These are phyloP conservation scores for Reticulomyxa filosa DNA, from an alignment of 78 protist genomes.

Conservation along the genomic window DNA sequence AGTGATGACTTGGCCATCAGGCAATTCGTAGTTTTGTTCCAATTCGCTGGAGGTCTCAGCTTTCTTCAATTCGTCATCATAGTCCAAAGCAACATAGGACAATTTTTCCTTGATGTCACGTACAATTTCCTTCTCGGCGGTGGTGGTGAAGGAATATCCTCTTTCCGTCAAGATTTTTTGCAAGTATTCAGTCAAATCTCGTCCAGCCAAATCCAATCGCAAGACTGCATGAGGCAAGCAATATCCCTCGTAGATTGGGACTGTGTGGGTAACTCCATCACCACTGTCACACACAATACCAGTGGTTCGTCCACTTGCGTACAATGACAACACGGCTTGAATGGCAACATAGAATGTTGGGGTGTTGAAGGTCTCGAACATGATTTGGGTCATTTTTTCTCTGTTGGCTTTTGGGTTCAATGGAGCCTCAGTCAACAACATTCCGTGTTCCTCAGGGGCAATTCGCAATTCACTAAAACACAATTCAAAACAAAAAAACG, in stretches of 20 bases:
- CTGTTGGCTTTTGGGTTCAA: conserved; percentile 88
- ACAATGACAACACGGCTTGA: conserved; percentile 74
- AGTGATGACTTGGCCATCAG: conserved; percentile 57
- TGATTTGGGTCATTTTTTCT: conserved; percentile 73
- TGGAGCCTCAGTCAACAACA: conserved; percentile 86
- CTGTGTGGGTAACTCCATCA: conserved; percentile 24
- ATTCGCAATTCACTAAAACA: conserved; percentile 82
- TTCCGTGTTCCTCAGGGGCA: conserved; percentile 83
- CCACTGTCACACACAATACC: no score
- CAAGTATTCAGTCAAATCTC: conserved; percentile 68
- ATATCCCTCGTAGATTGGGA: conserved; percentile 86
- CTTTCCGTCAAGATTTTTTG: conserved; percentile 55
- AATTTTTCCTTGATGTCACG: conserved; percentile 7
- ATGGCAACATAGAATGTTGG: conserved; percentile 56
- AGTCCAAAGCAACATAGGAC: conserved; percentile 2
- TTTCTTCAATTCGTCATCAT: background rate
- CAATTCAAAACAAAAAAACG: no score
- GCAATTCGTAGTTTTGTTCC: conserved; percentile 49
- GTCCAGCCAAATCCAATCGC: conserved; percentile 76
- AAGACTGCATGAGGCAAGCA: conserved; percentile 57
- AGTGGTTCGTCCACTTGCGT: conserved; percentile 69
- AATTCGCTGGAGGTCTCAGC: conserved; percentile 38
- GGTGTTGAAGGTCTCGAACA: conserved; percentile 89
- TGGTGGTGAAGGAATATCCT: conserved; percentile 74
- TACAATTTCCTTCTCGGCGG: conserved; percentile 77